phyloP scores from a whole-genome alignment of 192 early-diverging fungal genomes.

The Oehlia diaphana region DNA sequence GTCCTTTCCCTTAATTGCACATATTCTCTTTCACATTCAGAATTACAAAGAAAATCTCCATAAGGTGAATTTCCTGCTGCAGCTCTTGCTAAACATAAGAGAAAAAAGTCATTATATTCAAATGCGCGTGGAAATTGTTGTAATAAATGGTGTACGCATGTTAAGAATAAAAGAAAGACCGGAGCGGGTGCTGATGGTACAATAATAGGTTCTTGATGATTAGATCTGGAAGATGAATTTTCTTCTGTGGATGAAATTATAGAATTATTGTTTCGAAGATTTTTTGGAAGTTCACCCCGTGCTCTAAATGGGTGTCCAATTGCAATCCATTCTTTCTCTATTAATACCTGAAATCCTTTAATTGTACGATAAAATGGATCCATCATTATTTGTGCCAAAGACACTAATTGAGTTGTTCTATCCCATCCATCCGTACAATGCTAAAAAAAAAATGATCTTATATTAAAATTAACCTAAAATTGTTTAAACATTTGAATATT shows the following conservation, averaged over 20 bases:
- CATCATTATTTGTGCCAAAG: conserved; percentile 41
- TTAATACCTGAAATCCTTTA: conserved; percentile 39
- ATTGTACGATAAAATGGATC: conserved; percentile 47
- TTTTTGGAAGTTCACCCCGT: conserved; percentile 27
- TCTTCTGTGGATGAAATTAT: background rate
- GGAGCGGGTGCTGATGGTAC: conserved; percentile 35
- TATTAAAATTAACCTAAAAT: background rate
- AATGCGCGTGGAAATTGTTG: conserved; percentile 40
- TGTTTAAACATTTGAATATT: too few relatives aligned
- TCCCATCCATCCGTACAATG: conserved; percentile 53
- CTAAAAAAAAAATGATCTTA: conserved; percentile 14
- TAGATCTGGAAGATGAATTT: background rate
- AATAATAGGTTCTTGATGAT: background rate
- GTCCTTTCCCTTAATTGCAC: conserved; percentile 34
- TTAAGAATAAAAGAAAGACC: conserved; percentile 45
- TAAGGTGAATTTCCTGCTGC: conserved; percentile 39
- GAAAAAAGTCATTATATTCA: conserved; percentile 45
- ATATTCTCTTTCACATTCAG: conserved; percentile 36
- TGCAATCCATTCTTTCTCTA: conserved; percentile 48
- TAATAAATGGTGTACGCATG: conserved; percentile 43
- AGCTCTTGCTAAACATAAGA: conserved; percentile 40
- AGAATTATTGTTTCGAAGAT: conserved; percentile 1
- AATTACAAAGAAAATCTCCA: conserved; percentile 47
- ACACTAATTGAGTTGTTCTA: conserved; percentile 46
- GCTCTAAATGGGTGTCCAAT: conserved; percentile 44